A percentile compares a stretch with the other conserved stretches of the same genome.
These are phyloP conservation scores for Zygosaccharomyces kombuchaensis DNA, from an alignment of 805 yeast genomes.

Conservation along the genomic window DNA sequence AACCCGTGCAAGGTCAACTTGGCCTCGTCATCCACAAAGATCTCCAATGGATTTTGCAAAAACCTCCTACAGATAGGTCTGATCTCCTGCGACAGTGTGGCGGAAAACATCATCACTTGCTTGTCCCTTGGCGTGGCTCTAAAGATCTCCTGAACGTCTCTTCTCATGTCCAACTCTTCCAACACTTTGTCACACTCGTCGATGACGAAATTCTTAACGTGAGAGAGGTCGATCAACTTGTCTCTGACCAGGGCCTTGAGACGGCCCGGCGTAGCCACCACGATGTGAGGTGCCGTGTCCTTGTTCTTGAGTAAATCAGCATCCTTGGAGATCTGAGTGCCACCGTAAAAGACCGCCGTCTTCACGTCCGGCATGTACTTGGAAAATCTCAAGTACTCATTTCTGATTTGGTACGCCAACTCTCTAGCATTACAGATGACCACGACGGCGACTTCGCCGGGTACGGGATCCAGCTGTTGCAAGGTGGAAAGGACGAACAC, in stretches of 20 bases:
- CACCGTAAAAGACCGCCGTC: constrained; percentile 97
- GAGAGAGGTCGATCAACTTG: constrained; percentile 77
- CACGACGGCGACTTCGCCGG: constrained; percentile 92
- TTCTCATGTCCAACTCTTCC: constrained; percentile 90
- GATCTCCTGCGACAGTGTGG: constrained; percentile 89
- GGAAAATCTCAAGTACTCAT: constrained; percentile 95
- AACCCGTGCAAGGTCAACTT: constrained; percentile 96
- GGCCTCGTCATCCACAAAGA: constrained; percentile 95
- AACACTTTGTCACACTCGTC: constrained; percentile 99
- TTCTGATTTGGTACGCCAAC: constrained; percentile 95
- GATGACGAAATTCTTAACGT: constrained; percentile 89
- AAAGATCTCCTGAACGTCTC: constrained; percentile 97
- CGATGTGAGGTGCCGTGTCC: constrained; percentile 93
- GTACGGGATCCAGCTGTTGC: constrained; percentile 95
- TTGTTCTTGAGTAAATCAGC: constrained; percentile 83
- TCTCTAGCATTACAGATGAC: constrained; percentile 98
- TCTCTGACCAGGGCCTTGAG: constrained; percentile 90
- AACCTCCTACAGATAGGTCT: constrained; percentile 96
- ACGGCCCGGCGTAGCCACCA: constrained; percentile 98
- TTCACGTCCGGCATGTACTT: constrained; percentile 97
- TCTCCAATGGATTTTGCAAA: constrained; percentile 96
- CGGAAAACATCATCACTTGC: constrained; percentile 99
- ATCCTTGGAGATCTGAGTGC: constrained; percentile 81
- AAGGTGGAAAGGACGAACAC: constrained; percentile 93
- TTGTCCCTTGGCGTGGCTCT: constrained; percentile 96